Base-by-base conservation (phyloP, 2,329 filamentous ascomycete species). In the Trichoderma aggressivum region DNA sequence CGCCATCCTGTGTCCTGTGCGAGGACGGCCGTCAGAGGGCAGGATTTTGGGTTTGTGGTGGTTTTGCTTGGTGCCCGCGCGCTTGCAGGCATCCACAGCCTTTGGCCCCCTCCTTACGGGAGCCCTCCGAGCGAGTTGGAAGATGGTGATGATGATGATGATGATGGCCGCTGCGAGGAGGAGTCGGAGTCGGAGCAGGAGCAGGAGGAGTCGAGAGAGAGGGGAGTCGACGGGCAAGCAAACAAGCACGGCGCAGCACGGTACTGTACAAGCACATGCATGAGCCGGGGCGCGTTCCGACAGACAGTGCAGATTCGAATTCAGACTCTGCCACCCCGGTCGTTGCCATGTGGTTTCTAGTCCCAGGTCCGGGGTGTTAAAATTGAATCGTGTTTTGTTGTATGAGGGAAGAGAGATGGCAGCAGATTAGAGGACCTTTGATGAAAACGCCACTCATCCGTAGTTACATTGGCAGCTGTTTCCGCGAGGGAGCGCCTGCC, bases 341-440 rank as follows among this genome's bases (percentile, higher is more conserved):
- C 28, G 56, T 21, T 69, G 65, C 65, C 65, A 69, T 69, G 65
- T 69, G 65, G 65, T 69, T 50, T 69, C 43, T 47, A 28, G 36
- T 21, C 11, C 64, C 59, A 36, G 65, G 65, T 60, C 65, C 65
- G 59, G 65, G 65, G 65, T 69, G 30, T 43, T 56, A 58, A 66
- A 66, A 58, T 61, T 68, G 65, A 69, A 60, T 50, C 39, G 55
- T 59, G 65, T 50, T 50, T 34, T 68, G 65, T 36, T 60, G 55
- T 39, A 53, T 69, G 65, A 53, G 65, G 53, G 39, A 69, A 50
- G n/a, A 50, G 36, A 60, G 36, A 68, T 43, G 30, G 53, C 34
- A 30, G 36, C 28, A 69, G 65, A 69, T 69, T 69, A 61, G 65
- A 69, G 65, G 56, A 61, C 55, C 65, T 21, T 21, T 26, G 28